phyloP scores from a whole-genome alignment of 805 yeast genomes.

The Myxozyma geophila region DNA sequence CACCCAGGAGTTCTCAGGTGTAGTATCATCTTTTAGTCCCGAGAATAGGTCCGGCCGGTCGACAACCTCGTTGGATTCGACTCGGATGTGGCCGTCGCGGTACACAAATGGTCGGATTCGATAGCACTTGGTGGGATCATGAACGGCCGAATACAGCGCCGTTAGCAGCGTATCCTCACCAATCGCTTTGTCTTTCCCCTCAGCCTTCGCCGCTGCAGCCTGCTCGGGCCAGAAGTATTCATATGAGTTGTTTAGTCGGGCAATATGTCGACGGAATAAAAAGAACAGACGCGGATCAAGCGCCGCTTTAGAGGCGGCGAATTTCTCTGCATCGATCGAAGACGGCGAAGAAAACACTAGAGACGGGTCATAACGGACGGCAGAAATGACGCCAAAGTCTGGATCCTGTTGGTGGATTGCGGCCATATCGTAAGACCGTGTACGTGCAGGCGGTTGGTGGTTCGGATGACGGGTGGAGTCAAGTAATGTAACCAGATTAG shows the following conservation, averaged over 20 bases:
- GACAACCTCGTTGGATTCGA: constrained; percentile 17
- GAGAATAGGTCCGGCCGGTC: constrained; percentile 27
- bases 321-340: constrained; percentile 9
- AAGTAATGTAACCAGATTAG: neutral
- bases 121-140: constrained; percentile 15
- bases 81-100: constrained; percentile 18
- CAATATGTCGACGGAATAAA: constrained; percentile 33
- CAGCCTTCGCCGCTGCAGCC: neutral
- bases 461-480: neutral
- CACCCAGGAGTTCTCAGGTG: constrained; percentile 52
- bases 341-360: constrained; percentile 19
- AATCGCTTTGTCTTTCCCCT: neutral
- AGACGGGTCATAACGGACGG: constrained; percentile 30
- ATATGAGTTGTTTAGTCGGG: constrained; percentile 27
- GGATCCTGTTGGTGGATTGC: constrained; percentile 7
- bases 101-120: constrained; percentile 25
- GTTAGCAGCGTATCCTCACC: constrained; percentile 9
- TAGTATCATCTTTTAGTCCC: constrained; percentile 27
- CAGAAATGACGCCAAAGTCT: constrained; percentile 25
- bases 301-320: constrained; percentile 19
- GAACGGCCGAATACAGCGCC: constrained; percentile 30
- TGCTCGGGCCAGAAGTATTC: constrained; percentile 30
- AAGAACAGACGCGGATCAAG: constrained; percentile 29
- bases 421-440: neutral
- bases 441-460: no score